Conservation (phyloP, 179 eudicot genomes). For the Beta macrorhiza region DNA sequence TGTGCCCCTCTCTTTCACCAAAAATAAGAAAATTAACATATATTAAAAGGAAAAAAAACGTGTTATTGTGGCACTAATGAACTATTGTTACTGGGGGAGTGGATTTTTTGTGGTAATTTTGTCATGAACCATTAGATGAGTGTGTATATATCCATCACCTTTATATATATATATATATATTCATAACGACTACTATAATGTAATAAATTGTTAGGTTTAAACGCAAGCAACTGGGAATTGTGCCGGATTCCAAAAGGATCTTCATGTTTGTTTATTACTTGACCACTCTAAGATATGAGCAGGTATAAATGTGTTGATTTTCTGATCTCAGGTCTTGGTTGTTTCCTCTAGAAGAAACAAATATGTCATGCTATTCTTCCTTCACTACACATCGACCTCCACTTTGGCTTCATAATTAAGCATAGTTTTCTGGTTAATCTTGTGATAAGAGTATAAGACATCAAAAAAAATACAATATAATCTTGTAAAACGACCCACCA, state of each 20-base stretch:
- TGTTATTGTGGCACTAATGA: no score
- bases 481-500: constrained; percentile 7
- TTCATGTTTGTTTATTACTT: constrained; percentile 7
- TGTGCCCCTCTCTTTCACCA: no score
- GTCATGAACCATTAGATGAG: no score
- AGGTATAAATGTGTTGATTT: constrained; percentile 18
- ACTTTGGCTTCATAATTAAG: not conserved
- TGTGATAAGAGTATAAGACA: not conserved
- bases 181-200: no score
- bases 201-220: not conserved
- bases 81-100: no score
- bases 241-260: constrained; percentile 4
- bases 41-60: no score
- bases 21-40: no score
- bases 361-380: not conserved
- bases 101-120: no score
- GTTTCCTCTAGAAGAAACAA: constrained; percentile 24
- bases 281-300: not conserved
- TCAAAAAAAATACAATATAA: not conserved
- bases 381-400: constrained; percentile 9
- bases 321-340: constrained; percentile 15
- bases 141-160: no score
- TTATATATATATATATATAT: no score
- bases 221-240: not conserved
- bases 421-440: not conserved